Conservation (phyloP, 768 basidiomycete species). For the Boletus bicolor region DNA sequence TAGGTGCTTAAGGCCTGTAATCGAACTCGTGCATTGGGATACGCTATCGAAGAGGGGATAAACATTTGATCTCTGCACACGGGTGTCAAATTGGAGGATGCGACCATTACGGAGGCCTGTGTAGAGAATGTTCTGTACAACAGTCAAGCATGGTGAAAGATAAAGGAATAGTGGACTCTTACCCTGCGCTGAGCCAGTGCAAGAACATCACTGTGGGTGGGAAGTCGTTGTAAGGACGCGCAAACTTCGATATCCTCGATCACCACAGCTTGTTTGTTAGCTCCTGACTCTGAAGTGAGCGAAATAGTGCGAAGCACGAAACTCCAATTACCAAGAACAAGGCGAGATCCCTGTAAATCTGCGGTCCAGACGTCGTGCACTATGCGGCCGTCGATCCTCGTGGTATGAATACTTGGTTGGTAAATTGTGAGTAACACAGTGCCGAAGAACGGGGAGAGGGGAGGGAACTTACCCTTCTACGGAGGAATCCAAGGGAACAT, state of each 20-base stretch:
- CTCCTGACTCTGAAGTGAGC: slow-evolving; percentile 39
- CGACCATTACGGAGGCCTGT: slow-evolving; percentile 60
- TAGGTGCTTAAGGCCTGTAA: slow-evolving; percentile 51
- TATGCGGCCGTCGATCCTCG: slow-evolving; percentile 35
- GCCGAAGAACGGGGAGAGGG: background rate
- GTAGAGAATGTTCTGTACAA: slow-evolving; percentile 46
- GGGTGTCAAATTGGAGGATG: slow-evolving; percentile 57
- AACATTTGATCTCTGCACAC: slow-evolving; percentile 35
- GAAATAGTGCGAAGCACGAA: background rate
- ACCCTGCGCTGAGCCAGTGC: slow-evolving; percentile 54
- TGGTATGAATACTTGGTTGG: slow-evolving; percentile 10
- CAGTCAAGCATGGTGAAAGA: background rate
- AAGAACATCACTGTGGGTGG: slow-evolving; percentile 63
- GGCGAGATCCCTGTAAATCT: slow-evolving; percentile 44
- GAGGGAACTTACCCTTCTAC: slow-evolving; percentile 35
- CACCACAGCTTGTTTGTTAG: slow-evolving; percentile 48
- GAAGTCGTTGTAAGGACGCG: slow-evolving; percentile 36
- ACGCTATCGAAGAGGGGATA: slow-evolving; percentile 40
- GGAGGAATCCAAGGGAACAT: slow-evolving; percentile 41
- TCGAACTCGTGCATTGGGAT: slow-evolving; percentile 40
- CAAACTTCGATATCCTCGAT: slow-evolving; percentile 48
- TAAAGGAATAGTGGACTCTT: slow-evolving; percentile 2
- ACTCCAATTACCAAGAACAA: slow-evolving; percentile 48
- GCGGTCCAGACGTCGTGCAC: slow-evolving; percentile 58
- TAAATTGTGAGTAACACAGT: background rate